These are phyloP conservation scores for Vigna radiata DNA, from an alignment of 306 rosid genomes.

Conservation along the genomic window DNA sequence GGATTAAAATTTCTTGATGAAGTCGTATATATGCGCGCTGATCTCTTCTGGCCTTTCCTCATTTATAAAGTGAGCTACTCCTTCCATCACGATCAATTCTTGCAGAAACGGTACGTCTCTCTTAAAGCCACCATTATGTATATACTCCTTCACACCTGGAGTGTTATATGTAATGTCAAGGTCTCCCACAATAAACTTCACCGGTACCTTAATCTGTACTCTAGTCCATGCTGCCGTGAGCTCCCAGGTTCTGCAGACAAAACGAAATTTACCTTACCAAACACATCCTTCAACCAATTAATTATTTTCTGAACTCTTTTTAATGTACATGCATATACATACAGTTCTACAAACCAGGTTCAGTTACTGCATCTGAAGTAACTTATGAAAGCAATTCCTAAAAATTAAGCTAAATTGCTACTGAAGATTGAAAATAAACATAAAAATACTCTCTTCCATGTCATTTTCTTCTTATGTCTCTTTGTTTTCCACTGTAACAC, in stretches of 20 bases:
- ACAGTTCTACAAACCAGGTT: slow-evolving; percentile 18
- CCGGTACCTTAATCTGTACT: slow-evolving; percentile 68
- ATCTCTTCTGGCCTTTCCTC: slow-evolving; percentile 71
- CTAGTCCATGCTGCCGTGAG: slow-evolving; percentile 74
- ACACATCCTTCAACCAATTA: slow-evolving; percentile 13
- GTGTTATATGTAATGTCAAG: slow-evolving; percentile 61
- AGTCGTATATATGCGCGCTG: slow-evolving; percentile 60
- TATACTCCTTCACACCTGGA: slow-evolving; percentile 63
- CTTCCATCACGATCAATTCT: slow-evolving; percentile 69
- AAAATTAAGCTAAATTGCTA: neutral
- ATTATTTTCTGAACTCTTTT: neutral
- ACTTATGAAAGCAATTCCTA: neutral
- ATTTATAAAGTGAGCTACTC: slow-evolving; percentile 67
- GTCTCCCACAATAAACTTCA: slow-evolving; percentile 75
- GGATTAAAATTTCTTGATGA: slow-evolving; percentile 65
- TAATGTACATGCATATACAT: slow-evolving; percentile 4
- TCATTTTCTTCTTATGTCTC: neutral
- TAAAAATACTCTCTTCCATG: neutral
- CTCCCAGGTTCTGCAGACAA: slow-evolving; percentile 78
- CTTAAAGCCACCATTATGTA: slow-evolving; percentile 66
- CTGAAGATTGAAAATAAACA: neutral
- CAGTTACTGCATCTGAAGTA: slow-evolving; percentile 7
- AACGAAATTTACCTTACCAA: slow-evolving; percentile 17
- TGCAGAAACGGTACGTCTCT: slow-evolving; percentile 63
- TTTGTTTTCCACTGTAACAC: neutral